Evolutionary conservation across 2,329 filamentous ascomycete species (phyloP).

Genomic region (Penicillium expansum): DNA sequence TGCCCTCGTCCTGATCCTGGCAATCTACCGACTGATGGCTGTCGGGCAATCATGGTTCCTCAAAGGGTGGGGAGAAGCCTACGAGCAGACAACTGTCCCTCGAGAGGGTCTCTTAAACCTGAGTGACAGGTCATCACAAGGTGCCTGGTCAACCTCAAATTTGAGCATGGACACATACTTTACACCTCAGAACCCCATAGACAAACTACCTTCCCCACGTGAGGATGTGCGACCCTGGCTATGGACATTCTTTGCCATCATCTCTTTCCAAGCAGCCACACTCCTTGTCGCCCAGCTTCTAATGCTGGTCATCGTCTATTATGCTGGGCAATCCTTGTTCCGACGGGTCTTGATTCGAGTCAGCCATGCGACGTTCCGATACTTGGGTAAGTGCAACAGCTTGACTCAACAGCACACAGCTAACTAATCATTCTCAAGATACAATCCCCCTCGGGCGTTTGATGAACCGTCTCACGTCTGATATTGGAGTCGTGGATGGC

Average conservation of each 20-base stretch:
- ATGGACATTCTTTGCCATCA: slow-evolving; percentile 65
- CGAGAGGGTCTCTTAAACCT: slow-evolving; percentile 16
- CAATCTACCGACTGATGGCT: slow-evolving; percentile 61
- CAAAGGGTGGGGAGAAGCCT: slow-evolving; percentile 82
- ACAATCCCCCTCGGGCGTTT: slow-evolving; percentile 82
- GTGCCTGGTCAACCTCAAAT: slow-evolving; percentile 1
- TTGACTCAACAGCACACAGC: not conserved
- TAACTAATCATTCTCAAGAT: slow-evolving; percentile 48
- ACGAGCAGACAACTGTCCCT: slow-evolving; percentile 40
- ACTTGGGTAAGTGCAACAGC: slow-evolving; percentile 52
- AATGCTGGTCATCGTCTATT: slow-evolving; percentile 74
- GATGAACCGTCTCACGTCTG: slow-evolving; percentile 88
- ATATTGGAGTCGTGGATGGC: slow-evolving; percentile 86
- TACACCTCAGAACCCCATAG: slow-evolving; percentile 28
- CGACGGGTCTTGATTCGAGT: slow-evolving; percentile 68
- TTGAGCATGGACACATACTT: slow-evolving; percentile 17
- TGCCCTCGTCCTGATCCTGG: slow-evolving; percentile 61
- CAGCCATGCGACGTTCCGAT: slow-evolving; percentile 78
- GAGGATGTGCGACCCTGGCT: slow-evolving; percentile 73
- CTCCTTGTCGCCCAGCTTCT: slow-evolving; percentile 63
- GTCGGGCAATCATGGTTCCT: slow-evolving; percentile 75
- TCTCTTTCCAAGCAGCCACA: slow-evolving; percentile 57
- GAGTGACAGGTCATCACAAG: slow-evolving; percentile 7
- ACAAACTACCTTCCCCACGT: slow-evolving; percentile 63
- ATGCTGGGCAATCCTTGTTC: slow-evolving; percentile 74